These are phyloP conservation scores for Tolypocladium ophioglossoides DNA, from an alignment of 2,329 filamentous ascomycete genomes.

Conservation along the genomic window DNA sequence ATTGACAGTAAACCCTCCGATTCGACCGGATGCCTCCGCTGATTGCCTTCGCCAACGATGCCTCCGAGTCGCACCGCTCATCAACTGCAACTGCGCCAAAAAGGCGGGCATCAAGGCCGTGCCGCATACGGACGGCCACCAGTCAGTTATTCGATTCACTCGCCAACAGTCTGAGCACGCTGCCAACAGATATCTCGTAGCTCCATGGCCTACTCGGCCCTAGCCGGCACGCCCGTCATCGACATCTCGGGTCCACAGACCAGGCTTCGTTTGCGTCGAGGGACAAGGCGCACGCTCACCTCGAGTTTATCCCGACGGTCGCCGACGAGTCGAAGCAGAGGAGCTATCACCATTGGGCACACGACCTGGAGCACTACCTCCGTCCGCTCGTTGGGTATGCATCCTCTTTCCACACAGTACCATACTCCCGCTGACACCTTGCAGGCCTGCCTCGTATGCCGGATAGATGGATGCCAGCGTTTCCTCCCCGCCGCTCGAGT, in stretches of 20 bases:
- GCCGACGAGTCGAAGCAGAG: constrained; percentile 3
- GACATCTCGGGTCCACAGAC: not conserved
- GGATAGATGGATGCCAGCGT: constrained; percentile 7
- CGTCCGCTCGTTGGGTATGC: constrained; percentile 3
- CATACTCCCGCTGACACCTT: not conserved
- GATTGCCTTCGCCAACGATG: constrained; percentile 4
- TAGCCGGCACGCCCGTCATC: too few species aligned
- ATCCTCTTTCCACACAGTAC: not conserved
- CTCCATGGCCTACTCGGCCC: too few species aligned
- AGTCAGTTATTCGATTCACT: too few species aligned
- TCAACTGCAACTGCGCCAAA: constrained; percentile 6
- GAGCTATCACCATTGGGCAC: constrained; percentile 1
- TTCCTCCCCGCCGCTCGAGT: constrained; percentile 3
- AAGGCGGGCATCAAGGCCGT: constrained; percentile 5
- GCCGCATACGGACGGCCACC: constrained; percentile 6
- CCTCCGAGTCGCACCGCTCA: constrained; percentile 4
- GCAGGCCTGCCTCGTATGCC: constrained; percentile 6
- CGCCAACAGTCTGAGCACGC: too few species aligned
- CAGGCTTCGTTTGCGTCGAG: constrained; percentile 7
- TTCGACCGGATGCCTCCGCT: constrained; percentile 3
- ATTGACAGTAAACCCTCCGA: not conserved
- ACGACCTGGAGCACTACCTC: constrained; percentile 1
- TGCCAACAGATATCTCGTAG: too few species aligned
- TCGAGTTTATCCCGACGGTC: constrained; percentile 6
- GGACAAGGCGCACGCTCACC: constrained; percentile 6